These are phyloP conservation scores for Taphrina deformans DNA, from an alignment of 1,139 yeast genomes.

Conservation along the genomic window DNA sequence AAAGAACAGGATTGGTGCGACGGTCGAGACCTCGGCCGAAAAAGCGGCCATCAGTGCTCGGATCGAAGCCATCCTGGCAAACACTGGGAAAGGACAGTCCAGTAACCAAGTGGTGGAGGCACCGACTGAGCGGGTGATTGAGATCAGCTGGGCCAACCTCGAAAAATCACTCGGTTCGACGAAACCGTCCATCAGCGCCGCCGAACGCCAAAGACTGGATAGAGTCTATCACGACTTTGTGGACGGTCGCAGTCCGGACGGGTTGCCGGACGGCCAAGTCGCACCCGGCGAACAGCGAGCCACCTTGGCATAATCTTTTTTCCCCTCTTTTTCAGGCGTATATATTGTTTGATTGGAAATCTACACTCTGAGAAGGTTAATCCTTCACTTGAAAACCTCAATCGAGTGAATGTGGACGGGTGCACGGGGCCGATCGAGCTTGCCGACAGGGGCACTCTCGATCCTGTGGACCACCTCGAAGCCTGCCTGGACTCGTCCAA, in stretches of 20 bases:
- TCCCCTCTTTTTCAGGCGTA: not conserved
- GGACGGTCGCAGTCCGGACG: conserved; percentile 71
- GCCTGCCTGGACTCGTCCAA: conserved; percentile 55
- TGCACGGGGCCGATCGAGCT: conserved; percentile 45
- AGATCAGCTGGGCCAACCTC: conserved; percentile 59
- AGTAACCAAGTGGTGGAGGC: not conserved
- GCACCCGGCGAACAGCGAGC: conserved; percentile 19
- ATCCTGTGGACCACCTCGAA: conserved; percentile 46
- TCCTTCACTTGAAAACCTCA: not conserved
- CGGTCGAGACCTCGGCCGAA: conserved; percentile 16
- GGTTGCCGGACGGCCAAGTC: conserved; percentile 72
- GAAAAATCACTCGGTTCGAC: conserved; percentile 69
- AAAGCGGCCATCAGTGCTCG: conserved; percentile 18
- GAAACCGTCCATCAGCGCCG: conserved; percentile 77
- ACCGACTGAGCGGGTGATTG: conserved; percentile 41
- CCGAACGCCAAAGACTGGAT: conserved; percentile 65
- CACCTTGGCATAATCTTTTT: conserved; percentile 11
- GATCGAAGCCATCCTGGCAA: conserved; percentile 30
- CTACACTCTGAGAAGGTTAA: not conserved
- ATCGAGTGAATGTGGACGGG: conserved; percentile 44
- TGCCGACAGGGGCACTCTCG: conserved; percentile 43
- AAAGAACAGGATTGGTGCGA: not conserved
- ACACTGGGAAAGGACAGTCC: not conserved
- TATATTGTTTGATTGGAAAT: not conserved
- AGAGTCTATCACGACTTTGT: conserved; percentile 72